Percentiles rank a stretch among this genome's conserved stretches.
These are phyloP conservation scores for Chlamydomonas sphaeroides DNA, from an alignment of 139 green algal genomes.

Conservation along the genomic window DNA sequence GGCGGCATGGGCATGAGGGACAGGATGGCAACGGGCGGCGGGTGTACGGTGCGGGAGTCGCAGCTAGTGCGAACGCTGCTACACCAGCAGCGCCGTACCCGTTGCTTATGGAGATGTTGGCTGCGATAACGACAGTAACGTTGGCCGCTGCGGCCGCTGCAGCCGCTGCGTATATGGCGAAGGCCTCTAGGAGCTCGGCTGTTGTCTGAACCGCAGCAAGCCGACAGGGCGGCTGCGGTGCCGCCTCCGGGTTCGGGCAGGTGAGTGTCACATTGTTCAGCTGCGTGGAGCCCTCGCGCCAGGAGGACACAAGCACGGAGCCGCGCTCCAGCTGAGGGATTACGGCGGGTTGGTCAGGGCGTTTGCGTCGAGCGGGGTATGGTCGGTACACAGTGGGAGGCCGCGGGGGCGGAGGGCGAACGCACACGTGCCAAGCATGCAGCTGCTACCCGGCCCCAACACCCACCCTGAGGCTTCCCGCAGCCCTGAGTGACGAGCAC, in stretches of 20 bases:
- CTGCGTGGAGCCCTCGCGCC: slow-evolving; percentile 5
- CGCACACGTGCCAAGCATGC: too few relatives aligned
- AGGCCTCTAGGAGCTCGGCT: slow-evolving; percentile 7
- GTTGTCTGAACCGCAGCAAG: background rate
- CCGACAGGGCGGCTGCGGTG: background rate
- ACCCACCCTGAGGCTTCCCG: slow-evolving; percentile 22
- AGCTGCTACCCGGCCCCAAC: too few relatives aligned
- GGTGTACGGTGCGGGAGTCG: too few relatives aligned
- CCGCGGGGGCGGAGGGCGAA: too few relatives aligned
- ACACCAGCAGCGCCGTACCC: background rate
- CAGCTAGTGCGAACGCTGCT: too few relatives aligned
- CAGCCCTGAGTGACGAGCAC: background rate
- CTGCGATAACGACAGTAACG: background rate
- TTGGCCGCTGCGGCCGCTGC: background rate
- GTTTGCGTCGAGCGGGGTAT: too few relatives aligned
- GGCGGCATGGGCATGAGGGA: too few relatives aligned
- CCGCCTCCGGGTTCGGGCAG: background rate
- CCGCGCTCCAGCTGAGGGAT: background rate
- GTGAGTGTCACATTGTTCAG: slow-evolving; percentile 26
- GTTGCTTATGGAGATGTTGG: background rate
- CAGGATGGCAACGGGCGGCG: too few relatives aligned
- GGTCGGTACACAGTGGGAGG: too few relatives aligned
- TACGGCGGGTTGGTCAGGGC: too few relatives aligned
- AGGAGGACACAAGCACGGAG: background rate
- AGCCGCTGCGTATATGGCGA: background rate